Base-by-base conservation (phyloP, 2,329 filamentous ascomycete species). In the Fusarium sp. region DNA sequence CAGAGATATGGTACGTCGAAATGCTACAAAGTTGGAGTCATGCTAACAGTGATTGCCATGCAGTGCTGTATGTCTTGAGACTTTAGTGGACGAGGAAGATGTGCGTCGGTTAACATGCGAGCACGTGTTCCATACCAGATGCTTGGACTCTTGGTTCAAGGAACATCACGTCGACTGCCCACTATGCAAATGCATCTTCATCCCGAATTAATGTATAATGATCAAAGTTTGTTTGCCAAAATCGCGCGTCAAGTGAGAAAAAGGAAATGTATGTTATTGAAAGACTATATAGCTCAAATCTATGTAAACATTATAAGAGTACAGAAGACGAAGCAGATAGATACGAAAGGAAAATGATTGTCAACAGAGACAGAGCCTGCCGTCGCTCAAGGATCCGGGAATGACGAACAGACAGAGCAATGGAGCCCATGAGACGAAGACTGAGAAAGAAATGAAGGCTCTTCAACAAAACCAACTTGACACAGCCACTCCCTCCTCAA, bases 121-220 rank as follows among this genome's bases (percentile, higher is more conserved):
- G 5, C 64, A 67, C 23, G 23, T 61, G 2, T 67, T 67, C 28
- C 64, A 67, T 60, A 46, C 44, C 0, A 44, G 33, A 40, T 67
- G 64, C 33, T 1, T 52, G 5, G 53, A 67, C 21, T 38, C 62
- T n/a, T 50, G 54, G 33, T 58, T 35, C 23, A 33, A 12, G 3
- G 38, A 52, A 42, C 35, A 18, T 2, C 63, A 67, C 1, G 28
- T 38, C 0, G 64, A 67, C 2, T 67, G 64, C 12, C 64, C 64
- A 18, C 19, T 67, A 1, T 67, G 63, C 33, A 67, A 67, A 28
- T 67, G 52, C 13, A 43, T 67, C 16, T 67, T 67, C 3, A 52
- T 67, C 18, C 49, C 25, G 1, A 25, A 25, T 52, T 52, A 35
- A 52, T 52, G 32, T 35, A 15, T 35, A 52, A 52, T 52, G 49